A percentile compares a stretch with the other conserved stretches of the same genome.
phyloP scores from a whole-genome alignment of 768 basidiomycete genomes.

The Kwoniella bestiolae region DNA sequence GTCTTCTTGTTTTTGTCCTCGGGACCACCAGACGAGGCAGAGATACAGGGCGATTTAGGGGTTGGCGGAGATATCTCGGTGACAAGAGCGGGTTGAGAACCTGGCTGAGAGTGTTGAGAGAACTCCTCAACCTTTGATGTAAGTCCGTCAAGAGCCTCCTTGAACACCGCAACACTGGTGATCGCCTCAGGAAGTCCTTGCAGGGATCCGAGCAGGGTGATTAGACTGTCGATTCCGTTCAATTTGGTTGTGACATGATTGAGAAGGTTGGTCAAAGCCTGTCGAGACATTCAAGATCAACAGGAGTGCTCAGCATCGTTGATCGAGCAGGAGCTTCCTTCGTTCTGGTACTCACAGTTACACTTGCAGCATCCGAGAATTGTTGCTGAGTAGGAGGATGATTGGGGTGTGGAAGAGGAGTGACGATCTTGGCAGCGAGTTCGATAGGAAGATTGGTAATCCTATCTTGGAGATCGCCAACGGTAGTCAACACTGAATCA shows the following conservation, averaged over 20 bases:
- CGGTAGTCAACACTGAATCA: too few species aligned
- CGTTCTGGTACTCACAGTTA: too few species aligned
- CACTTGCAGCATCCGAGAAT: too few species aligned
- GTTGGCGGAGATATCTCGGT: neutral
- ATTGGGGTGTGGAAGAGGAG: neutral
- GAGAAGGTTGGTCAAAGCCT: neutral
- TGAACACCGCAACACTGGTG: constrained; percentile 19
- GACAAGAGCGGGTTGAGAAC: neutral
- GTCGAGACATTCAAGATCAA: too few species aligned
- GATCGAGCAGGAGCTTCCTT: too few species aligned
- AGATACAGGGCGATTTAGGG: neutral
- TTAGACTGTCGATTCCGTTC: neutral
- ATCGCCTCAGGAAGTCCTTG: constrained; percentile 27
- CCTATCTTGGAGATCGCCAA: constrained; percentile 28
- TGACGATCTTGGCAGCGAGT: neutral
- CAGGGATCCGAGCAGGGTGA: constrained; percentile 8
- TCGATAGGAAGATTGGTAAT: constrained; percentile 7
- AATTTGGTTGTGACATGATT: neutral
- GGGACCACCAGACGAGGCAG: too few species aligned
- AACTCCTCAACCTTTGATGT: neutral
- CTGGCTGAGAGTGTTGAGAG: neutral
- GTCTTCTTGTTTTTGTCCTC: too few species aligned
- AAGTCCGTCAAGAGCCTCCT: constrained; percentile 11
- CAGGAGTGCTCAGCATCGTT: too few species aligned
- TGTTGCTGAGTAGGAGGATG: too few species aligned